These are phyloP conservation scores for Aspergillus biplanus DNA, from an alignment of 495 filamentous ascomycete species.

Conservation along the genomic window DNA sequence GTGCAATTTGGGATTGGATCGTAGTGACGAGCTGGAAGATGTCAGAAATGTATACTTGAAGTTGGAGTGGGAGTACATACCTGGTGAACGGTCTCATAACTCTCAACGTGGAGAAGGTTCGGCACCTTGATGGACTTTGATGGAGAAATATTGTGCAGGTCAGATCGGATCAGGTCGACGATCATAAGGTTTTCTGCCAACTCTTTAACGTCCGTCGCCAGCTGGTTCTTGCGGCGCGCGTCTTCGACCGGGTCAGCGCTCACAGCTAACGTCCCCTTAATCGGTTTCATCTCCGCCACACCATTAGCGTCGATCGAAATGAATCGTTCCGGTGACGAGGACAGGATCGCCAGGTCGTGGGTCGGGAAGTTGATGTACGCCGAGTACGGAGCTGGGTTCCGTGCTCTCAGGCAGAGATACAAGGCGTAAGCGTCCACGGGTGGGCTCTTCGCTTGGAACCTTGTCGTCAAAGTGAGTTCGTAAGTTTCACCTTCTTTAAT, in stretches of 20 bases:
- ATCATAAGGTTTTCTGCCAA: conserved; percentile 13
- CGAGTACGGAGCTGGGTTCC: conserved; percentile 11
- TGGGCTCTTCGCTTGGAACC: conserved; percentile 6
- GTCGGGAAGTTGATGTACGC: conserved; percentile 13
- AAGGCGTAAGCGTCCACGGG: conserved; percentile 5
- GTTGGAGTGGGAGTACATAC: background rate
- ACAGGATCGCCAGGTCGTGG: conserved; percentile 4
- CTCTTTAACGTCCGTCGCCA: conserved; percentile 10
- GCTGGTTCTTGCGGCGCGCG: conserved; percentile 4
- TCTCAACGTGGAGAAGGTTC: conserved; percentile 11
- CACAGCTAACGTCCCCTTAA: conserved; percentile 13
- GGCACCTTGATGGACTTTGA: conserved; percentile 11
- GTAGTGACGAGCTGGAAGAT: conserved; percentile 8
- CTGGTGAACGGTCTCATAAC: conserved; percentile 15
- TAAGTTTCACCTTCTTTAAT: conserved; percentile 14
- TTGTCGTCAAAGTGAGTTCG: conserved; percentile 8
- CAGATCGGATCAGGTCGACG: conserved; percentile 13
- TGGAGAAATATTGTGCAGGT: conserved; percentile 12
- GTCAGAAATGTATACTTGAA: too few species aligned
- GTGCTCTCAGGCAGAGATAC: conserved; percentile 4
- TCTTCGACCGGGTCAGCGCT: conserved; percentile 10
- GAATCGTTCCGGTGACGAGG: conserved; percentile 11
- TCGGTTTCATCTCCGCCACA: conserved; percentile 12
- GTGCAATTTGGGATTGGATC: conserved; percentile 15
- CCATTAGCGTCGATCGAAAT: conserved; percentile 8